These are phyloP conservation scores for Phaeosphaeriaceae sp. DNA, from an alignment of 2,329 filamentous ascomycete genomes.

Conservation along the genomic window DNA sequence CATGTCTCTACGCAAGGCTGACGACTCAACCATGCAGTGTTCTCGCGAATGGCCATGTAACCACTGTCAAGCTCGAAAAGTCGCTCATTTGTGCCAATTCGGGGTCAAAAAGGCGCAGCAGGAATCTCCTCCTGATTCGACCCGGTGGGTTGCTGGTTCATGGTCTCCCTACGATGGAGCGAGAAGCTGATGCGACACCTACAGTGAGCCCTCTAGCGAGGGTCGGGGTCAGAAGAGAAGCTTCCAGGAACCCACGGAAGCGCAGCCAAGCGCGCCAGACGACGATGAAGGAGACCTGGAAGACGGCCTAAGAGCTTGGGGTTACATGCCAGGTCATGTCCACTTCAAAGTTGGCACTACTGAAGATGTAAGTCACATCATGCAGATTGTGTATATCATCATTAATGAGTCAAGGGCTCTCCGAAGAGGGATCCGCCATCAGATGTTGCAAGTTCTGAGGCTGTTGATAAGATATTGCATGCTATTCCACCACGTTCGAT, in stretches of 20 bases:
- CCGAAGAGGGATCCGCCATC: conserved; percentile 13
- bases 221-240: conserved; percentile 30
- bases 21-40: conserved; percentile 48
- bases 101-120: conserved; percentile 41
- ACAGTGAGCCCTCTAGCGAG: conserved; percentile 23
- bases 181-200: conserved; percentile 6
- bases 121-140: conserved; percentile 23
- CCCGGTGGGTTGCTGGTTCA: conserved; percentile 20
- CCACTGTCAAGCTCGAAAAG: conserved; percentile 57
- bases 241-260: conserved; percentile 14
- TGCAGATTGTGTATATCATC: not conserved
- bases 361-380: conserved; percentile 21
- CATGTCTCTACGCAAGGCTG: conserved; percentile 8
- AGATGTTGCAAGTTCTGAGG: conserved; percentile 28
- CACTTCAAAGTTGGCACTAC: conserved; percentile 35
- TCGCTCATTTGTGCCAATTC: conserved; percentile 59
- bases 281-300: conserved; percentile 20
- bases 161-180: not conserved
- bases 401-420: conserved; percentile 7
- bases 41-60: conserved; percentile 60
- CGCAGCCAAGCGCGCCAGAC: conserved; percentile 5
- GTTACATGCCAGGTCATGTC: conserved; percentile 47
- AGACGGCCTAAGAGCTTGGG: conserved; percentile 42
- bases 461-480: conserved; percentile 43
- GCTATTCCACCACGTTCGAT: conserved; percentile 42